phyloP scores from a whole-genome alignment of 1,139 yeast species.

The Wickerhamomyces sp. region DNA sequence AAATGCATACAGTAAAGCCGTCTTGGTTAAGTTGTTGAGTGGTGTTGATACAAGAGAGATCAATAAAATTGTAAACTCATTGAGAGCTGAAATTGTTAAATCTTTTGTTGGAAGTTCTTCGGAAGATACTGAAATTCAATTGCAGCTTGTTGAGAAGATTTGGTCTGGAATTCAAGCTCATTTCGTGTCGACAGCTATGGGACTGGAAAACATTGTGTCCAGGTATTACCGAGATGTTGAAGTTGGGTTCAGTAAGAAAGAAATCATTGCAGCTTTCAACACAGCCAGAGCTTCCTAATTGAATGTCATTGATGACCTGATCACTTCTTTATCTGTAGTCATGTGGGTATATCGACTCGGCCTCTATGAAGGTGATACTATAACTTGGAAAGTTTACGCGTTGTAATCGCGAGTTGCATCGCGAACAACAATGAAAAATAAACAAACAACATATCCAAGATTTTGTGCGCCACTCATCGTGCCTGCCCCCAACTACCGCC shows the following conservation, averaged over 20 bases:
- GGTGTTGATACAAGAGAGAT: slow-evolving; percentile 59
- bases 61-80: slow-evolving; percentile 46
- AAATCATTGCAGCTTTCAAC: slow-evolving; percentile 37
- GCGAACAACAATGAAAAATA: no score
- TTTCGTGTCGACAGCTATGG: slow-evolving; percentile 37
- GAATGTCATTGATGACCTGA: slow-evolving; percentile 2
- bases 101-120: slow-evolving; percentile 44
- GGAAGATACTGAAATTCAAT: slow-evolving; percentile 23
- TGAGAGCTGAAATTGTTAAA: slow-evolving; percentile 52
- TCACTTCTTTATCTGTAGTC: no score
- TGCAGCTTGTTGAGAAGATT: slow-evolving; percentile 37
- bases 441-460: no score
- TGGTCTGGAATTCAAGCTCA: slow-evolving; percentile 51
- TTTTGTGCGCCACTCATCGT: no score
- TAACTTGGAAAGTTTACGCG: no score
- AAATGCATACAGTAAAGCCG: slow-evolving; percentile 58
- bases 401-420: no score
- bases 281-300: slow-evolving; percentile 14
- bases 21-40: slow-evolving; percentile 50
- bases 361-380: no score
- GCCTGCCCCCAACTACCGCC: no score
- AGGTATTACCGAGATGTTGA: slow-evolving; percentile 38
- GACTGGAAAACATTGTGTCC: slow-evolving; percentile 36
- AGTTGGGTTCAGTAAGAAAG: slow-evolving; percentile 37
- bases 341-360: no score